Evolutionary conservation across 1,139 yeast genomes (phyloP).

Genomic region (Diutina pseudorugosa): DNA sequence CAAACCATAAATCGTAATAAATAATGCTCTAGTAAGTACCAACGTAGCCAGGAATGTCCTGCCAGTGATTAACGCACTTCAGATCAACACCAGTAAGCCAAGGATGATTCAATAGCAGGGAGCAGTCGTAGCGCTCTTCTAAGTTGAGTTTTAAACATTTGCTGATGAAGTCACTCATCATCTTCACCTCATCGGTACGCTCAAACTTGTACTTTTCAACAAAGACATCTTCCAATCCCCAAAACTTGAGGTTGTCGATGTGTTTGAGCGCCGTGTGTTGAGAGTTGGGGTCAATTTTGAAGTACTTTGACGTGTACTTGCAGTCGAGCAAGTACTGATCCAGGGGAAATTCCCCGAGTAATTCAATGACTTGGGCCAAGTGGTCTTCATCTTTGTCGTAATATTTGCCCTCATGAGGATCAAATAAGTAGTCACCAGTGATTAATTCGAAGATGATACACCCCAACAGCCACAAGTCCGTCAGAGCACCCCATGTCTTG

Average conservation of each 20-base stretch:
- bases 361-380: slow-evolving; percentile 66
- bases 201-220: slow-evolving; percentile 58
- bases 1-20: background rate
- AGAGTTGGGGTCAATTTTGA: slow-evolving; percentile 19
- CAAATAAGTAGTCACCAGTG: slow-evolving; percentile 79
- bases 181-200: slow-evolving; percentile 12
- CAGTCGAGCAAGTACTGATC: slow-evolving; percentile 38
- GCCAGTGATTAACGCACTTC: background rate
- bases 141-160: slow-evolving; percentile 24
- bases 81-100: slow-evolving; percentile 6
- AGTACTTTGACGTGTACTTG: slow-evolving; percentile 37
- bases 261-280: slow-evolving; percentile 30
- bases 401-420: slow-evolving; percentile 54
- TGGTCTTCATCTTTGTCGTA: slow-evolving; percentile 78
- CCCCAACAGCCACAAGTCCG: slow-evolving; percentile 78
- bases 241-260: slow-evolving; percentile 52
- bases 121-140: slow-evolving; percentile 9
- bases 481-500: slow-evolving; percentile 69
- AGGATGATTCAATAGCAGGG: slow-evolving; percentile 10
- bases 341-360: slow-evolving; percentile 47
- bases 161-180: slow-evolving; percentile 32
- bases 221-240: slow-evolving; percentile 58
- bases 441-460: slow-evolving; percentile 71
- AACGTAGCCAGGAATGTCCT: background rate
- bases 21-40: background rate